Conservation (phyloP, 805 yeast genomes). For the Suhomyces emberorum region DNA sequence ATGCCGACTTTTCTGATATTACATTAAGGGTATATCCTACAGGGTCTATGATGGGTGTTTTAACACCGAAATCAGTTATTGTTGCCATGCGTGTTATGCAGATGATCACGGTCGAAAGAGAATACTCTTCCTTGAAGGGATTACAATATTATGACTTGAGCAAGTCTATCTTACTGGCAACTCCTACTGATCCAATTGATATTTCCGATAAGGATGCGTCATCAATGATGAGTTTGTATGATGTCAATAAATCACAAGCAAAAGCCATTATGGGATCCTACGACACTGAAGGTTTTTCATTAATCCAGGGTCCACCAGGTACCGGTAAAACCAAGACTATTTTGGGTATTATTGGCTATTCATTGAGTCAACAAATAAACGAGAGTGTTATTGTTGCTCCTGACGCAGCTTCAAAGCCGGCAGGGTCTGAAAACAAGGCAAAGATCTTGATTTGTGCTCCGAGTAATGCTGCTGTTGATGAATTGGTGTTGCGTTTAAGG, state of each 20-base stretch:
- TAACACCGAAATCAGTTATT: constrained; percentile 63
- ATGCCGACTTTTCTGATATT: constrained; percentile 67
- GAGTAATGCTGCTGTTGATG: constrained; percentile 98
- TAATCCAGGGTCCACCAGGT: constrained; percentile 99
- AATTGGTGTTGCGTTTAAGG: constrained; percentile 77
- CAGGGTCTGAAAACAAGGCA: constrained; percentile 14
- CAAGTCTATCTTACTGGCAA: constrained; percentile 63
- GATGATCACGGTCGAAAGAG: constrained; percentile 91
- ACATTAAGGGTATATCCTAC: constrained; percentile 65
- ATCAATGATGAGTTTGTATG: constrained; percentile 45
- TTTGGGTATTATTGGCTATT: constrained; percentile 82
- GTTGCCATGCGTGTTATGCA: constrained; percentile 75
- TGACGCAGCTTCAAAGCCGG: constrained; percentile 14
- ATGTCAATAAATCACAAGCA: constrained; percentile 88
- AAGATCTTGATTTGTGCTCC: constrained; percentile 94
- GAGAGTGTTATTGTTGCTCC: constrained; percentile 19
- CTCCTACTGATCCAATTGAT: constrained; percentile 46
- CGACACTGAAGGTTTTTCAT: constrained; percentile 68
- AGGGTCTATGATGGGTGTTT: constrained; percentile 47
- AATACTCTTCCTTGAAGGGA: constrained; percentile 78
- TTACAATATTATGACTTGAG: constrained; percentile 76
- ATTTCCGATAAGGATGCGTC: constrained; percentile 38
- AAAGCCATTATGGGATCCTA: constrained; percentile 77
- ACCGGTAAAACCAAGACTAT: constrained; percentile 94
- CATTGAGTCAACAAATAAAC: constrained; percentile 40